A percentile compares a stretch with the other conserved stretches of the same genome.
Conservation (phyloP, 2,329 filamentous ascomycete species). For the Penicillium fuscoglaucum region DNA sequence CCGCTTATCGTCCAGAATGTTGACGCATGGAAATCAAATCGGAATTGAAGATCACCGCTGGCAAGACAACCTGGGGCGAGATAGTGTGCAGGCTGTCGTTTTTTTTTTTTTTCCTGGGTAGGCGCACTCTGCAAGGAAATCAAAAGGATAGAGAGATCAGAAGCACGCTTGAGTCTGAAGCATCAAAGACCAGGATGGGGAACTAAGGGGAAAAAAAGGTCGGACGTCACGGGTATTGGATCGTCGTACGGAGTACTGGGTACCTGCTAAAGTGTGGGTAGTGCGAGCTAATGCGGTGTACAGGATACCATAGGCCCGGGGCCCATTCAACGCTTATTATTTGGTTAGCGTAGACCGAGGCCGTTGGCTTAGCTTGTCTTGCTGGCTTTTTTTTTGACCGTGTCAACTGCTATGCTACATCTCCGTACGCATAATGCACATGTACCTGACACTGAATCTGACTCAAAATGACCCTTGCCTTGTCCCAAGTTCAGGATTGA, state of each 20-base stretch:
- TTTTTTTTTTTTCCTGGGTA: constrained; percentile 14
- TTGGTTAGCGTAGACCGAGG: neutral
- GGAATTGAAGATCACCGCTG: constrained; percentile 31
- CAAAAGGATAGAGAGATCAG: constrained; percentile 6
- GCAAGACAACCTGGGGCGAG: constrained; percentile 27
- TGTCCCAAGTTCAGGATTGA: neutral
- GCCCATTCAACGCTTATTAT: constrained; percentile 1
- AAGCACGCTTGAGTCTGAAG: constrained; percentile 6
- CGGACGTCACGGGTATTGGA: constrained; percentile 19
- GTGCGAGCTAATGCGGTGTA: constrained; percentile 12
- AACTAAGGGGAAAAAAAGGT: constrained; percentile 18
- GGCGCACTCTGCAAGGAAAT: constrained; percentile 14
- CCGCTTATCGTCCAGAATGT: constrained; percentile 46
- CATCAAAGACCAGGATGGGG: constrained; percentile 4
- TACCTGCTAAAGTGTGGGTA: constrained; percentile 12
- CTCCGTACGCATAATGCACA: neutral
- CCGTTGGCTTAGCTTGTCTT: constrained; percentile 2
- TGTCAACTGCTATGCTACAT: neutral
- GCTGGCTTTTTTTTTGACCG: neutral
- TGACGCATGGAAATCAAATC: constrained; percentile 48
- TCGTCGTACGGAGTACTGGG: constrained; percentile 7
- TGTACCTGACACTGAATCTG: neutral
- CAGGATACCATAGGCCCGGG: constrained; percentile 11
- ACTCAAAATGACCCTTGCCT: neutral
- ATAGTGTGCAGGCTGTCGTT: constrained; percentile 13